Percentiles rank a stretch among this genome's conserved stretches.
phyloP scores from a whole-genome alignment of 139 green algal species.

The Chlorella sp. region DNA sequence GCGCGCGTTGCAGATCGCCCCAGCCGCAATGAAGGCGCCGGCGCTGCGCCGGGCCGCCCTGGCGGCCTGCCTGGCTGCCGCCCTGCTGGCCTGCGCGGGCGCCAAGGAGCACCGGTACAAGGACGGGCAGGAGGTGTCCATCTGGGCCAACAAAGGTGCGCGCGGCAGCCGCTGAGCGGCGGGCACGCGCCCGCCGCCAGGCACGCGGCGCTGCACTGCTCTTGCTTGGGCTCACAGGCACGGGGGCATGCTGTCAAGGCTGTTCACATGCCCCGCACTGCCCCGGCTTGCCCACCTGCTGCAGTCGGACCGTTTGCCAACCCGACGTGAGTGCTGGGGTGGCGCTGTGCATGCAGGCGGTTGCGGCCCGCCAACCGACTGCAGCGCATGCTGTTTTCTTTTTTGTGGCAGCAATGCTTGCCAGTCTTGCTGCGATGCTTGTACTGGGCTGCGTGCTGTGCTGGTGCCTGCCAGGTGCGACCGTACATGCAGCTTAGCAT shows the following conservation, averaged over 20 bases:
- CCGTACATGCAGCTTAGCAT: too few species aligned
- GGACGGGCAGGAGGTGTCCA: slow-evolving; percentile 64
- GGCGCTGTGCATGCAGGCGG: background rate
- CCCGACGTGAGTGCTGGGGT: slow-evolving; percentile 28
- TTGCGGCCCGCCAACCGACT: background rate
- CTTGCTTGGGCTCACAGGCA: background rate
- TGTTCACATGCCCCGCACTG: background rate
- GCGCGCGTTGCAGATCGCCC: too few species aligned
- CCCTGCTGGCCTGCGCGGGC: background rate
- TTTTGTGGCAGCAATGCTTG: too few species aligned
- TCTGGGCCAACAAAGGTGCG: slow-evolving; percentile 80
- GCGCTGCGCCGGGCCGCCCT: background rate
- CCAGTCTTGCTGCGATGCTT: background rate
- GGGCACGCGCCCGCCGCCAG: background rate
- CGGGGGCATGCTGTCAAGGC: too few species aligned
- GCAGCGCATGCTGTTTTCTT: background rate
- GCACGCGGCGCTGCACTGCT: background rate
- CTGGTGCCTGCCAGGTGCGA: background rate
- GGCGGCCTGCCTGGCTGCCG: too few species aligned
- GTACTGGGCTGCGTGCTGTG: background rate
- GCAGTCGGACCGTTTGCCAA: slow-evolving; percentile 38
- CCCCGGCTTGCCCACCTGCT: background rate
- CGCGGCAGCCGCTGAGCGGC: background rate
- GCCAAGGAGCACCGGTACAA: slow-evolving; percentile 70
- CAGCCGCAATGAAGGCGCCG: background rate